A percentile compares a stretch with the other conserved stretches of the same genome.
Evolutionary conservation across 2,329 filamentous ascomycete genomes (phyloP).

Genomic region (Fusarium sp.): DNA sequence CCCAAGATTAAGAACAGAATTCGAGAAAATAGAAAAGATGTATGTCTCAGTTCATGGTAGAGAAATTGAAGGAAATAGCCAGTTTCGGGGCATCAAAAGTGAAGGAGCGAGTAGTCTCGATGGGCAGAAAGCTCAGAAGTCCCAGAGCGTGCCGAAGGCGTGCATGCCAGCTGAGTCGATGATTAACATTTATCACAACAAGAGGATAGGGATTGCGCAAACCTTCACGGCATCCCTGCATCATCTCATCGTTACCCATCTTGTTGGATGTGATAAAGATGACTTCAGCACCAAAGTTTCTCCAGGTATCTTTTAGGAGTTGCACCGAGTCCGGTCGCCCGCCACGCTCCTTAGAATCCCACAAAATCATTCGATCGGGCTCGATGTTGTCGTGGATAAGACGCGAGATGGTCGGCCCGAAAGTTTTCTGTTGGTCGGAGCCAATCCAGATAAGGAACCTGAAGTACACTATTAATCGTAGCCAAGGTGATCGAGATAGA

Average conservation of each 20-base stretch:
- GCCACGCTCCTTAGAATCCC: constrained; percentile 3
- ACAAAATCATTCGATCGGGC: constrained; percentile 5
- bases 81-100: too few species aligned
- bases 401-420: not conserved
- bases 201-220: not conserved
- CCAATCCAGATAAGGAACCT: constrained; percentile 22
- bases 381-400: constrained; percentile 4
- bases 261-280: constrained; percentile 16
- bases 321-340: not conserved
- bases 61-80: too few species aligned
- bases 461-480: not conserved
- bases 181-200: not conserved
- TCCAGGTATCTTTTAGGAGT: not conserved
- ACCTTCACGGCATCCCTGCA: constrained; percentile 5
- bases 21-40: too few species aligned
- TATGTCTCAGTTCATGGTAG: too few species aligned
- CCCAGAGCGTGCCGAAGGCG: constrained; percentile 12
- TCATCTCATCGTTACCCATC: not conserved
- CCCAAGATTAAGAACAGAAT: too few species aligned
- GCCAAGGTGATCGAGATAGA: too few species aligned
- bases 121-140: not conserved
- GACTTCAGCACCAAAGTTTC: not conserved
- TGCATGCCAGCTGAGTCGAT: not conserved
- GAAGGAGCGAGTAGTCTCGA: too few species aligned
- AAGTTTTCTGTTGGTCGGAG: not conserved